These are phyloP conservation scores for Pichia sp. DNA, from an alignment of 1,139 yeast genomes.

Conservation along the genomic window DNA sequence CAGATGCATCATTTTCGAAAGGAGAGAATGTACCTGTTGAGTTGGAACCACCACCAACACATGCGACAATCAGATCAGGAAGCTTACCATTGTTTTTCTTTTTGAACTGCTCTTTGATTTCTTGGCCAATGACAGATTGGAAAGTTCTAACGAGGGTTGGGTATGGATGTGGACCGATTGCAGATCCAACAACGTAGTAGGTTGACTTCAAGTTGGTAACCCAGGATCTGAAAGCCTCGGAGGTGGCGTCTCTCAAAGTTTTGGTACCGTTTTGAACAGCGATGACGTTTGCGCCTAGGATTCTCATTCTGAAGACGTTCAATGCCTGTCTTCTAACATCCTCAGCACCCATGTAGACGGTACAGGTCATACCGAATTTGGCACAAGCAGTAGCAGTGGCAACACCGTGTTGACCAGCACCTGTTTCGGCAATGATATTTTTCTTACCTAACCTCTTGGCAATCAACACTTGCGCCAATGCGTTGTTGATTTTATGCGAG, in stretches of 20 bases:
- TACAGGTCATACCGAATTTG: conserved; percentile 90
- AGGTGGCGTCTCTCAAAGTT: conserved; percentile 95
- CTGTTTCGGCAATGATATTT: conserved; percentile 94
- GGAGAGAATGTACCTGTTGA: conserved; percentile 95
- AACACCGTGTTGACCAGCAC: conserved; percentile 99
- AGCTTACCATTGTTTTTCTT: conserved; percentile 72
- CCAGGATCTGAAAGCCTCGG: conserved; percentile 96
- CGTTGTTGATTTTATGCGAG: conserved; percentile 94
- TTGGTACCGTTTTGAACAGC: conserved; percentile 93
- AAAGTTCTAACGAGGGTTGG: conserved; percentile 97
- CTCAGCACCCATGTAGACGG: conserved; percentile 99
- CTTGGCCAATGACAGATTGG: conserved; percentile 95
- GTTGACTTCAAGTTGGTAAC: conserved; percentile 81
- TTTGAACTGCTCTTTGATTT: conserved; percentile 86
- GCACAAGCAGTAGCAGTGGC: conserved; percentile 99
- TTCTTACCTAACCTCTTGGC: conserved; percentile 91
- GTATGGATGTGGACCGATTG: conserved; percentile 98
- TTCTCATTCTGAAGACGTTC: conserved; percentile 95
- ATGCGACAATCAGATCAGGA: conserved; percentile 93
- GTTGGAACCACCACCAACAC: conserved; percentile 99
- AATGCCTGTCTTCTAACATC: conserved; percentile 99
- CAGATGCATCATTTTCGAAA: conserved; percentile 74
- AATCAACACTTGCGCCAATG: conserved; percentile 87
- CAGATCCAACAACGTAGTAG: conserved; percentile 95
- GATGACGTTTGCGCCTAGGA: conserved; percentile 91